Evolutionary conservation across 371 early-diverging fungal genomes (phyloP).

Genomic region (Gilbertella persicaria): DNA sequence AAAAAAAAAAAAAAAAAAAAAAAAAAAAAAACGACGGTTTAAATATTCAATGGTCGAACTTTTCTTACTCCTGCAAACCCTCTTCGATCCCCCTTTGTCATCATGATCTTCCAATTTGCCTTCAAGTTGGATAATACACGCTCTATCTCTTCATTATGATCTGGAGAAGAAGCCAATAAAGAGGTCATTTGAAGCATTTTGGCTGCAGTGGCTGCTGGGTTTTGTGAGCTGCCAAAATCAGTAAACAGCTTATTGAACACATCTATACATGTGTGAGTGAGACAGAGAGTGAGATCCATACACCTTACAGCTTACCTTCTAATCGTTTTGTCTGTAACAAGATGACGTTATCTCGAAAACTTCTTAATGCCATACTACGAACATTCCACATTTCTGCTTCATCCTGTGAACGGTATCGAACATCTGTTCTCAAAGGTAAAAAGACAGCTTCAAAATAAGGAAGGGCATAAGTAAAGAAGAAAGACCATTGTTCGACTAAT

Average conservation of each 20-base stretch:
- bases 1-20: too few species aligned
- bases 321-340: conserved; percentile 66
- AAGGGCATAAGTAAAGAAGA: conserved; percentile 81
- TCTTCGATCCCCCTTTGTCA: conserved; percentile 59
- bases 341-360: conserved; percentile 74
- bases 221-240: conserved; percentile 70
- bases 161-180: conserved; percentile 60
- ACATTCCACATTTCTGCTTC: conserved; percentile 62
- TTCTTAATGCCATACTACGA: conserved; percentile 64
- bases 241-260: conserved; percentile 68
- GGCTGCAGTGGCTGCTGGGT: conserved; percentile 69
- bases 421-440: conserved; percentile 69
- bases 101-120: conserved; percentile 66
- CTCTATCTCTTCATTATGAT: conserved; percentile 59
- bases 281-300: not conserved
- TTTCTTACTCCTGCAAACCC: conserved; percentile 63
- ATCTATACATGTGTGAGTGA: conserved; percentile 35
- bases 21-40: too few species aligned
- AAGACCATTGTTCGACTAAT: conserved; percentile 83
- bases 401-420: conserved; percentile 40
- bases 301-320: conserved; percentile 57
- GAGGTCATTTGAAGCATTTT: conserved; percentile 82
- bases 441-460: conserved; percentile 89
- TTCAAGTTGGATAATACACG: conserved; percentile 56
- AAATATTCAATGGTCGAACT: too few species aligned